Conservation (phyloP, 805 yeast species). For the Diddensiella caesifluorescens region DNA sequence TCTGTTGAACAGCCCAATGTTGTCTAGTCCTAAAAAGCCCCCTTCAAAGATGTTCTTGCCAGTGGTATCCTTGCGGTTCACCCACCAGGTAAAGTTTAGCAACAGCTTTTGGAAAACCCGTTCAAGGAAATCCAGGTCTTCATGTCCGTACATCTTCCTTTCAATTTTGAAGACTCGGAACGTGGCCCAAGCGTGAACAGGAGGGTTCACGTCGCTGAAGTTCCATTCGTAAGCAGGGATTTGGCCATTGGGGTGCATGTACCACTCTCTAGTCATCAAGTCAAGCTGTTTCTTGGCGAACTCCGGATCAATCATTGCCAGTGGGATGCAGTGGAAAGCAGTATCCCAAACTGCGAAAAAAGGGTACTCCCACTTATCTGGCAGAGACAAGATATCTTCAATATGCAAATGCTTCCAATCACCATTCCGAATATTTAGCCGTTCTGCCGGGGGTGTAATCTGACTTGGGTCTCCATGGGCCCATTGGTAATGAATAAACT, state of each 20-base stretch:
- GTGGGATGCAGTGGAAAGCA: slow-evolving; percentile 88
- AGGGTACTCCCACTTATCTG: slow-evolving; percentile 95
- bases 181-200: slow-evolving; percentile 95
- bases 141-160: slow-evolving; percentile 73
- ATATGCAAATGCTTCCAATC: slow-evolving; percentile 88
- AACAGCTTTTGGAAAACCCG: slow-evolving; percentile 87
- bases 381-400: slow-evolving; percentile 81
- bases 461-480: slow-evolving; percentile 75
- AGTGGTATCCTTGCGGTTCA: slow-evolving; percentile 77
- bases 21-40: slow-evolving; percentile 88
- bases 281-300: slow-evolving; percentile 87
- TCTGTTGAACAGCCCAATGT: slow-evolving; percentile 87
- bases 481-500: slow-evolving; percentile 84
- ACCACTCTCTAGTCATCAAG: slow-evolving; percentile 87
- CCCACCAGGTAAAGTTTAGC: slow-evolving; percentile 96
- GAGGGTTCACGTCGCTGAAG: slow-evolving; percentile 92
- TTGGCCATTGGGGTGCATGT: slow-evolving; percentile 98
- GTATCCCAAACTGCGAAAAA: slow-evolving; percentile 97
- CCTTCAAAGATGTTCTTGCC: slow-evolving; percentile 93
- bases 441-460: slow-evolving; percentile 63
- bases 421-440: slow-evolving; percentile 82
- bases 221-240: slow-evolving; percentile 97
- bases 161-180: slow-evolving; percentile 84
- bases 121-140: slow-evolving; percentile 78
- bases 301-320: slow-evolving; percentile 89